Evolutionary conservation across 805 yeast genomes (phyloP), one percentile per base, ranked within the genome.

Genomic region (Yamadazyma insecticola): DNA sequence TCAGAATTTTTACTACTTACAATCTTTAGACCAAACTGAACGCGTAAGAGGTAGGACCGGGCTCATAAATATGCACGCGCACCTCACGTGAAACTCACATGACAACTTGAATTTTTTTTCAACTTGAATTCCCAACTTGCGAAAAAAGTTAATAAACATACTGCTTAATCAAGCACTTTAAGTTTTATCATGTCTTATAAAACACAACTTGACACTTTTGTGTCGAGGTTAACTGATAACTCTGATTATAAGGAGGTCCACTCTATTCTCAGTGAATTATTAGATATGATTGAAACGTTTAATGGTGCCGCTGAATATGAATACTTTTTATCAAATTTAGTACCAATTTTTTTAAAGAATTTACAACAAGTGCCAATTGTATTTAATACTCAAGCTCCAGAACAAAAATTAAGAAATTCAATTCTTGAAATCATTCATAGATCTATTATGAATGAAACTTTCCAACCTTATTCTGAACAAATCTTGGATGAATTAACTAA

Each of bases 231-330:
- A 35, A 77, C 71, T 36, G 78, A 70, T 28, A 56, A 55, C 28
- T 56, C 63, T 29, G 89, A 81, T 50, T 68, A 69, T 41, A 72
- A 74, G 39, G 61, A 74, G 8, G 78, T 78, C 43, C 81, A 83
- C 40, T 66, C 88, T 1, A 74, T 78, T 6, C 72, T 87, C 24
- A 77, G 88, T 4, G 97, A 90, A 55, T 64, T 90, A 26, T 73
- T 92, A 38, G 97, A 90, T 55, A 75, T 87, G 54, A 71, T 88
- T 24, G 97, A 90, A 51, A 73, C 87, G 2, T 82, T 84, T 56
- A 81, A 81, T 40, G 82, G 86, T 7, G 74, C 87, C 4, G 76
- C 77, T 14, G 97, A 89, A 45, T 87, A 88, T 54, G 88, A 81
- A 38, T 71, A 74, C 47, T 87, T 88, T 48, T 63, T 89, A 26